These are phyloP conservation scores for Diaporthe citri DNA, from an alignment of 2,329 filamentous ascomycete species.

Conservation along the genomic window DNA sequence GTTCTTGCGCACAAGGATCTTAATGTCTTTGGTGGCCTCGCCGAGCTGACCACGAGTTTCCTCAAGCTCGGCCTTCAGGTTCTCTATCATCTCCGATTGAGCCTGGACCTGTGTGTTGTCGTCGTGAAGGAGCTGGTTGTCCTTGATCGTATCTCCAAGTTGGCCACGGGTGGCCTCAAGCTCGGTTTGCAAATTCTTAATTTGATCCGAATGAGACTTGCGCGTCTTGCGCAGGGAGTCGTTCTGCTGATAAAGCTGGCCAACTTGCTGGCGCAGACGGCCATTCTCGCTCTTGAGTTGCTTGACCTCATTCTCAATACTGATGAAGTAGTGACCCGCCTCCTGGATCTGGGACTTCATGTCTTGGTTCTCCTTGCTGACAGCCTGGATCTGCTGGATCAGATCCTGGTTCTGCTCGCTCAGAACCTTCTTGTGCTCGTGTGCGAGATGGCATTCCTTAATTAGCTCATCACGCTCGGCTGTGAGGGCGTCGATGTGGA, in stretches of 20 bases:
- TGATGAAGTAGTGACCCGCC: neutral
- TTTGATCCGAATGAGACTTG: slow-evolving; percentile 26
- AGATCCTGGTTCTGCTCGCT: slow-evolving; percentile 59
- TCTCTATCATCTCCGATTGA: too few species aligned
- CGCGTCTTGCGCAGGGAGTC: slow-evolving; percentile 45
- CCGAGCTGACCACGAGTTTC: slow-evolving; percentile 45
- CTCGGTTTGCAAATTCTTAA: slow-evolving; percentile 34
- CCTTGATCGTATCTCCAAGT: slow-evolving; percentile 46
- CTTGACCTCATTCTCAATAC: slow-evolving; percentile 28
- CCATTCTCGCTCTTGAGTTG: slow-evolving; percentile 47
- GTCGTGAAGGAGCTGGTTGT: slow-evolving; percentile 41
- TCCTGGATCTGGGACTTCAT: slow-evolving; percentile 45
- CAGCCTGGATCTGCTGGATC: slow-evolving; percentile 56
- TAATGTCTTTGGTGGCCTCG: slow-evolving; percentile 45
- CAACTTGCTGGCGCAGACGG: slow-evolving; percentile 49
- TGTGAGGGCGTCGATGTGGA: slow-evolving; percentile 71
- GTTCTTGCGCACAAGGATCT: slow-evolving; percentile 41
- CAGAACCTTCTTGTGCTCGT: slow-evolving; percentile 53
- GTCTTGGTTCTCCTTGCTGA: slow-evolving; percentile 59
- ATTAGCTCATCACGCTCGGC: slow-evolving; percentile 69
- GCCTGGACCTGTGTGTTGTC: slow-evolving; percentile 33
- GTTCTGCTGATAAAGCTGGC: slow-evolving; percentile 46
- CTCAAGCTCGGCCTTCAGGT: too few species aligned
- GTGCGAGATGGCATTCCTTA: slow-evolving; percentile 30
- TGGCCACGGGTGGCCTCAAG: slow-evolving; percentile 45